These are phyloP conservation scores for Lichtheimia corymbifera DNA, from an alignment of 371 early-diverging fungal species.

Conservation along the genomic window DNA sequence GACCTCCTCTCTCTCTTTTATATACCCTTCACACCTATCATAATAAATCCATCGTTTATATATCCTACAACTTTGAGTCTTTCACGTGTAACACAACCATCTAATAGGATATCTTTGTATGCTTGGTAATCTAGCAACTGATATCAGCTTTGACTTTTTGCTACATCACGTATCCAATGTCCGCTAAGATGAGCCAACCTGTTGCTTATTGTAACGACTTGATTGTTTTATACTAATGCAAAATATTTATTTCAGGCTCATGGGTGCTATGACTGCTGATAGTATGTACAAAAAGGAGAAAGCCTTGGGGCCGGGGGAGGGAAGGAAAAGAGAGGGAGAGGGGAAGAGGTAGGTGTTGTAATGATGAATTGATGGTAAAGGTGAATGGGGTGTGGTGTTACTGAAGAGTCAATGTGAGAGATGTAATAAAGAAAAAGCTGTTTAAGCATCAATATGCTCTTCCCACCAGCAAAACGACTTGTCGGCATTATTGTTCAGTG, in stretches of 20 bases:
- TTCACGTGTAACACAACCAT: no score
- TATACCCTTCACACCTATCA: no score
- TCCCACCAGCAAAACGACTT: conserved; percentile 50
- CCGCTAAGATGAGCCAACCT: no score
- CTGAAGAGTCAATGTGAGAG: background rate
- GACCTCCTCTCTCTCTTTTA: no score
- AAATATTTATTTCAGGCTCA: conserved; percentile 2
- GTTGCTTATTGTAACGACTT: no score
- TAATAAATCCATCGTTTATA: no score
- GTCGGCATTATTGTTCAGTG: conserved; percentile 26
- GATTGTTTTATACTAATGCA: background rate
- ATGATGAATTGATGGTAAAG: background rate
- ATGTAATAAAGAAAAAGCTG: no score
- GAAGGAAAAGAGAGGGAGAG: background rate
- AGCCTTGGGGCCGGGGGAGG: background rate
- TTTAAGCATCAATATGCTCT: background rate
- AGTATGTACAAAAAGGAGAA: background rate
- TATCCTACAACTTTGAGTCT: no score
- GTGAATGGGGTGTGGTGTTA: background rate
- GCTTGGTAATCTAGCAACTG: no score
- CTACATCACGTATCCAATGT: no score
- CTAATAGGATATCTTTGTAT: no score
- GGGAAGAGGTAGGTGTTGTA: background rate
- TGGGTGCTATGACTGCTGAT: background rate
- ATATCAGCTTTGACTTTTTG: no score